Percentiles rank a stretch among this genome's conserved stretches.
These are phyloP conservation scores for Claviceps cyperi DNA, from an alignment of 2,329 filamentous ascomycete species.

Conservation along the genomic window DNA sequence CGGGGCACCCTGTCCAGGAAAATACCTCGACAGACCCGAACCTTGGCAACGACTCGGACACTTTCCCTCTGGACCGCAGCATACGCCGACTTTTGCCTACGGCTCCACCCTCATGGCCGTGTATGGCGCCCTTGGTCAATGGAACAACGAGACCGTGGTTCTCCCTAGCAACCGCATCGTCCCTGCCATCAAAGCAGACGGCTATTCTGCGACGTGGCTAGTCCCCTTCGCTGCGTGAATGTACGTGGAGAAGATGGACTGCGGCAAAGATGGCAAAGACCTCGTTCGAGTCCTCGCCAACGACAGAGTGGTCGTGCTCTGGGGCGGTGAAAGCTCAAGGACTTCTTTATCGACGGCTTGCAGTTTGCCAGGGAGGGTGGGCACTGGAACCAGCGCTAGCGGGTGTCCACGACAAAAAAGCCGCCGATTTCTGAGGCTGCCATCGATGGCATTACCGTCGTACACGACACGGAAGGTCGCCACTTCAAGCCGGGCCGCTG, in stretches of 20 bases:
- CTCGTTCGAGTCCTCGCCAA: slow-evolving; percentile 71
- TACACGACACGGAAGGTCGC: too few relatives aligned
- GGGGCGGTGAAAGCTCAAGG: slow-evolving; percentile 54
- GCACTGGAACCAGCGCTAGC: slow-evolving; percentile 51
- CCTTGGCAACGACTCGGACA: slow-evolving; percentile 48
- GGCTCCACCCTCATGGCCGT: slow-evolving; percentile 76
- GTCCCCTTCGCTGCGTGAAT: slow-evolving; percentile 71
- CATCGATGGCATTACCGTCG: too few relatives aligned
- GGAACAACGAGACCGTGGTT: slow-evolving; percentile 42
- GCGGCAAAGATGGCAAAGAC: slow-evolving; percentile 42
- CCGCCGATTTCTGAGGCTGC: too few relatives aligned
- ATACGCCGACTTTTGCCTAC: slow-evolving; percentile 88
- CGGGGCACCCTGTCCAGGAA: slow-evolving; percentile 51
- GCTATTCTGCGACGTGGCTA: slow-evolving; percentile 63
- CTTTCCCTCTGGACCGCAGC: slow-evolving; percentile 55
- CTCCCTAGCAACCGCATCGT: slow-evolving; percentile 37
- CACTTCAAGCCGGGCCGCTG: too few relatives aligned
- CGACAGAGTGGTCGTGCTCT: slow-evolving; percentile 59
- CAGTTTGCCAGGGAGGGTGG: slow-evolving; percentile 60
- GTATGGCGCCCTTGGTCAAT: slow-evolving; percentile 64
- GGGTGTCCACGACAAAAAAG: too few relatives aligned
- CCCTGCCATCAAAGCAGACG: slow-evolving; percentile 38
- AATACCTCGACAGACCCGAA: slow-evolving; percentile 65
- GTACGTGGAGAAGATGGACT: slow-evolving; percentile 80
- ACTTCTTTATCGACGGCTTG: slow-evolving; percentile 66